phyloP scores from a whole-genome alignment of 306 rosid species.

The Cicer yamashitae region DNA sequence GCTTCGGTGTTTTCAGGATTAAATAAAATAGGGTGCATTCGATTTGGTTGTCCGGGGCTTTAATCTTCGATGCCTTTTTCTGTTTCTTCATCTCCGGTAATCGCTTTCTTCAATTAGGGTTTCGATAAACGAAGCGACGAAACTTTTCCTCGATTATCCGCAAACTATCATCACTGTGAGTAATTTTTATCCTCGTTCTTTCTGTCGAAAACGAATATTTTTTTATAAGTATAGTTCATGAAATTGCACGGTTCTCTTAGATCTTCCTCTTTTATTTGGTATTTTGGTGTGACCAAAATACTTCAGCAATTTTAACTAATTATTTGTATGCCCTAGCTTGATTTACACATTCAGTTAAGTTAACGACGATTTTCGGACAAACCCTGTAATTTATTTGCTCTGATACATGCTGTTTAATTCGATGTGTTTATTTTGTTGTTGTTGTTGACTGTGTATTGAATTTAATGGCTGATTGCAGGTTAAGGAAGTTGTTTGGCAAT shows the following conservation, averaged over 20 bases:
- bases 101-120: slow-evolving; percentile 81
- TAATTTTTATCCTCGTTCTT: not conserved
- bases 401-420: not conserved
- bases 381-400: not conserved
- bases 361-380: slow-evolving; percentile 12
- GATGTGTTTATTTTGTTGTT: slow-evolving; percentile 19
- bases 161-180: slow-evolving; percentile 58
- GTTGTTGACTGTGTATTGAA: slow-evolving; percentile 9
- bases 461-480: slow-evolving; percentile 47
- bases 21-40: slow-evolving; percentile 35
- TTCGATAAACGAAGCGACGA: slow-evolving; percentile 47
- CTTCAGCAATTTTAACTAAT: not conserved
- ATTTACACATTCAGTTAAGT: not conserved
- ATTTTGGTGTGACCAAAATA: not conserved
- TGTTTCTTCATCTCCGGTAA: slow-evolving; percentile 56
- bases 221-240: too few species aligned
- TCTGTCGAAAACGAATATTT: not conserved
- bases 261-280: slow-evolving; percentile 3
- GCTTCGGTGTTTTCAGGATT: slow-evolving; percentile 62
- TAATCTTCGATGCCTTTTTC: slow-evolving; percentile 35
- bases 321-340: not conserved
- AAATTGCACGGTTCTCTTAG: slow-evolving; percentile 23
- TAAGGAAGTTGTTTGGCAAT: slow-evolving; percentile 49
- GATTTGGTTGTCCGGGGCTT: slow-evolving; percentile 23
- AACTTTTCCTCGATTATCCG: slow-evolving; percentile 29